phyloP scores from a whole-genome alignment of 2,329 filamentous ascomycete species.

The Akanthomyces muscarius region DNA sequence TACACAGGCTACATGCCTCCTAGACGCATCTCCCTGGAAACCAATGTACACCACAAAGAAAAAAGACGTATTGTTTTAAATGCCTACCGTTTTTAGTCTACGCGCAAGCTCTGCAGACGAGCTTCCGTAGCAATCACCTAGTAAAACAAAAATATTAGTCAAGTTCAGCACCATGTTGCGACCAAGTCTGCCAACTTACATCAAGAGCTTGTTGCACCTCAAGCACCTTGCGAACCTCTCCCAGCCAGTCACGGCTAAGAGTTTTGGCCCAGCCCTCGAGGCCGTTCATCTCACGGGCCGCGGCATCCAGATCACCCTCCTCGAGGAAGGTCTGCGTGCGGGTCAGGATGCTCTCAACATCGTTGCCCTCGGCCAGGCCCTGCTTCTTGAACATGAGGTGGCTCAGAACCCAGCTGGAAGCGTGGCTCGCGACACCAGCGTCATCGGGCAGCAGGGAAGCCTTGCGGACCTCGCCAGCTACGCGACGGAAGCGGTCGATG shows the following conservation, averaged over 20 bases:
- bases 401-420: slow-evolving; percentile 82
- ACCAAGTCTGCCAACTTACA: slow-evolving; percentile 53
- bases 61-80: slow-evolving; percentile 23
- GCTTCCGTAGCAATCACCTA: slow-evolving; percentile 89
- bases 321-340: slow-evolving; percentile 87
- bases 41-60: slow-evolving; percentile 37
- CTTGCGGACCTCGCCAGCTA: slow-evolving; percentile 89
- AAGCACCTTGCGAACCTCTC: slow-evolving; percentile 83
- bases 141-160: slow-evolving; percentile 25
- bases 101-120: slow-evolving; percentile 77
- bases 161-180: slow-evolving; percentile 1
- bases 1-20: slow-evolving; percentile 31
- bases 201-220: slow-evolving; percentile 96
- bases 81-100: slow-evolving; percentile 56
- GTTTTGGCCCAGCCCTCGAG: slow-evolving; percentile 94
- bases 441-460: slow-evolving; percentile 88
- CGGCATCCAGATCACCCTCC: slow-evolving; percentile 86
- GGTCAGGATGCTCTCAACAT: slow-evolving; percentile 90
- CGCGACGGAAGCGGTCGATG: slow-evolving; percentile 91
- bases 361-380: slow-evolving; percentile 74
- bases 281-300: slow-evolving; percentile 91
- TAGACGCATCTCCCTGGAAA: slow-evolving; percentile 23
- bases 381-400: slow-evolving; percentile 97
- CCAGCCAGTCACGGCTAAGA: slow-evolving; percentile 88
- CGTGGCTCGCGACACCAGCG: slow-evolving; percentile 90